Base-by-base conservation (phyloP, 2,329 filamentous ascomycete genomes). In the Hymenoscyphus infarciens region DNA sequence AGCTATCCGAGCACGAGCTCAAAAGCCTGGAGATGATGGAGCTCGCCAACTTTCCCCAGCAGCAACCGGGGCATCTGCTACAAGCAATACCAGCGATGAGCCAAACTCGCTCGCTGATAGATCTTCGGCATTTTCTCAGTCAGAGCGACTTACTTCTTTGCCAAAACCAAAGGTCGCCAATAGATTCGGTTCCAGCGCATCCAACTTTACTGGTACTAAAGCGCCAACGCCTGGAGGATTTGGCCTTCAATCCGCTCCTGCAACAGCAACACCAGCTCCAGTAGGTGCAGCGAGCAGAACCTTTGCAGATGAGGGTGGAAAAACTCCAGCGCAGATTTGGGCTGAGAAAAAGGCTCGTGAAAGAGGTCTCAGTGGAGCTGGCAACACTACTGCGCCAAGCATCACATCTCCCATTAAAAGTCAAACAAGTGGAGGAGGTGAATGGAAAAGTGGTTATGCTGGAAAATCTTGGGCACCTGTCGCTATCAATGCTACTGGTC, bases 271-370 rank as follows among this genome's bases (percentile, higher is more conserved):
- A 16, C 85, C 79, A 19, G 72, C 81, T 22, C 87, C 89, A 5
- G 82, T 97, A 29, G 92, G 92, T 29, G 83, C 86, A 67, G 92
- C 93, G 42, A 96, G 92, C 78, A 88, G 92, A 72, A 97, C 92
- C 0, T 99, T 98, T 79, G 95, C 95, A 16, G 93, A 97, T 69
- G 82, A 96, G 75, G 93, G 90, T 66, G 95, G 95, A 66, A 99
- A 98, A 81, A 98, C 95, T 5, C 95, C 95, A 6, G 93, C 95
- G 33, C 95, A 99, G 76, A 79, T 97, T 39, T 99, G 95, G 95
- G 94, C 94, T 0, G 95, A 99, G 80, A 96, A 93, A 80, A 98
- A 98, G 80, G 94, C 91, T 42, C 88, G 87, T 64, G 87, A 95
- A 75, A 83, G 88, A 63, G 86, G 83, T 25, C 68, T 75, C 27